A percentile compares a stretch with the other conserved stretches of the same genome.
phyloP scores from a whole-genome alignment of 2,329 filamentous ascomycete genomes.

The Paecilomyces dactylethromorphus region DNA sequence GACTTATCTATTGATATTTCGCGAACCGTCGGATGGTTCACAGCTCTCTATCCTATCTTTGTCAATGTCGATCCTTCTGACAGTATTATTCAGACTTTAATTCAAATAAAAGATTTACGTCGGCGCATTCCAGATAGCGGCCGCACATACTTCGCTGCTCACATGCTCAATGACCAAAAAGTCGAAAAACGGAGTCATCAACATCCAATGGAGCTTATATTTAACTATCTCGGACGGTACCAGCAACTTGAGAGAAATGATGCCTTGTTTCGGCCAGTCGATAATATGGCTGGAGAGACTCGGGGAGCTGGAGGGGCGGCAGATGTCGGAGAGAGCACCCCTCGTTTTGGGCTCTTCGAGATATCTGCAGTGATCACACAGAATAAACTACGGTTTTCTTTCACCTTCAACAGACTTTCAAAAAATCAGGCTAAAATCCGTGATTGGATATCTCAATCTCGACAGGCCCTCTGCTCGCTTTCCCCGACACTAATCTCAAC shows the following conservation, averaged over 20 bases:
- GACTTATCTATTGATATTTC: constrained; percentile 41
- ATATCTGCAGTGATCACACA: constrained; percentile 45
- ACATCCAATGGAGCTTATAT: constrained; percentile 37
- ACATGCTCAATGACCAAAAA: constrained; percentile 23
- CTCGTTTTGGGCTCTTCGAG: constrained; percentile 46
- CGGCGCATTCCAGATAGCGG: constrained; percentile 31
- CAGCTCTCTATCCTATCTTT: constrained; percentile 41
- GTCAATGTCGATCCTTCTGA: constrained; percentile 19
- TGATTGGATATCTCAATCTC: constrained; percentile 37
- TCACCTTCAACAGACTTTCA: constrained; percentile 47
- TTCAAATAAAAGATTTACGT: constrained; percentile 33
- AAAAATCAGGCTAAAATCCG: constrained; percentile 38
- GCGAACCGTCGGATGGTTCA: constrained; percentile 48
- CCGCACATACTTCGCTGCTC: constrained; percentile 29
- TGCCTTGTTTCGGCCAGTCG: constrained; percentile 38
- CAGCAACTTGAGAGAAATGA: constrained; percentile 40
- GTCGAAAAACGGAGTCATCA: constrained; percentile 26
- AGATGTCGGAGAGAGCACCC: constrained; percentile 39
- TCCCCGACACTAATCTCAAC: constrained; percentile 19
- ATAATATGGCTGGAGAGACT: constrained; percentile 42
- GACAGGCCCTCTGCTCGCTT: constrained; percentile 23
- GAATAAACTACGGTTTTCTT: constrained; percentile 42
- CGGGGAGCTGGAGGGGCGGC: constrained; percentile 39
- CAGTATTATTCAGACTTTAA: constrained; percentile 23
- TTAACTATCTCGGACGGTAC: constrained; percentile 35